phyloP scores from a whole-genome alignment of 768 basidiomycete genomes.

The Russula compacta region DNA sequence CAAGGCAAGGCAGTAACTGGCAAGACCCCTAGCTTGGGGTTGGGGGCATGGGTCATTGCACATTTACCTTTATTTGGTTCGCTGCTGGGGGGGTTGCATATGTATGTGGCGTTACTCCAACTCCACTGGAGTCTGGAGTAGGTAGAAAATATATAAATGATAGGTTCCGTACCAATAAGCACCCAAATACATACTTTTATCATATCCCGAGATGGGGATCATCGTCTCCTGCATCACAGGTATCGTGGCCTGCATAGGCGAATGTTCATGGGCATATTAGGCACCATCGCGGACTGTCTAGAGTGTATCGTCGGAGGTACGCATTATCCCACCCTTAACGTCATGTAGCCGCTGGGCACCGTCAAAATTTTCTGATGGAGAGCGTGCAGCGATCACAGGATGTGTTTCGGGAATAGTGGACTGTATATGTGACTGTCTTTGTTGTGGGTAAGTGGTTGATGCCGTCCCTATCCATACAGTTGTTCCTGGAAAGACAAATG shows the following conservation, averaged over 20 bases:
- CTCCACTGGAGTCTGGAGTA: too few relatives aligned
- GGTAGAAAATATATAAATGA: neutral
- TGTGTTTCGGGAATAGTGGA: constrained; percentile 34
- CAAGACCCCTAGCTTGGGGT: too few relatives aligned
- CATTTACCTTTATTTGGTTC: too few relatives aligned
- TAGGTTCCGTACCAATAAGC: neutral
- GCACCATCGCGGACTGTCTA: constrained; percentile 34
- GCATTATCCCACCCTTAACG: neutral
- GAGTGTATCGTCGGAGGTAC: constrained; percentile 40
- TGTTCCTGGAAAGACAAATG: neutral
- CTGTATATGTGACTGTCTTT: constrained; percentile 37
- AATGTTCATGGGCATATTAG: constrained; percentile 33
- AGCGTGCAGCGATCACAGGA: constrained; percentile 32
- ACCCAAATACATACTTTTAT: neutral
- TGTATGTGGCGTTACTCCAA: too few relatives aligned
- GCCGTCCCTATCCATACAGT: neutral
- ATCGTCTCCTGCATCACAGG: constrained; percentile 16
- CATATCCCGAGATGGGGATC: neutral
- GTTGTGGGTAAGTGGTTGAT: constrained; percentile 31
- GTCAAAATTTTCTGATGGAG: neutral
- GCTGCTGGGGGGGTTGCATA: too few relatives aligned
- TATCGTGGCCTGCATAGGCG: constrained; percentile 36
- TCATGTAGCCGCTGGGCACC: neutral
- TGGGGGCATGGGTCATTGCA: too few relatives aligned
- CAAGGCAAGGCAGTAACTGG: too few relatives aligned